phyloP scores from a whole-genome alignment of 441 rosid genomes.

The Adansonia gregorii region DNA sequence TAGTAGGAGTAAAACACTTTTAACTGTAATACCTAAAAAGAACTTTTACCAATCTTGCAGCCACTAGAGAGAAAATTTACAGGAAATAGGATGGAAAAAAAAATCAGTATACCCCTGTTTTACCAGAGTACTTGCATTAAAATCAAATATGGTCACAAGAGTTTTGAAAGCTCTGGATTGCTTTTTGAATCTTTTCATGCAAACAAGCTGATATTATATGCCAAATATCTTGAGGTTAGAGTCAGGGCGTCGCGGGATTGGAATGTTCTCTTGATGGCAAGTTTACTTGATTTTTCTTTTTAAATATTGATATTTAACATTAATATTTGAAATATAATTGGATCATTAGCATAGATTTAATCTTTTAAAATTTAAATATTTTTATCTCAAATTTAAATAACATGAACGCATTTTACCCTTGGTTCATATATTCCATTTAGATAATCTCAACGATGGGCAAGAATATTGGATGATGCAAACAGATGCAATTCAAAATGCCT shows the following conservation, averaged over 20 bases:
- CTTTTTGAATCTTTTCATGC: neutral
- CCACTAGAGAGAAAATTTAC: neutral
- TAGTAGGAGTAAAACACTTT: too few species aligned
- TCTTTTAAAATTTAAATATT: too few species aligned
- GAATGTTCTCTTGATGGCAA: neutral
- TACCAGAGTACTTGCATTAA: neutral
- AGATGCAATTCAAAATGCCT: neutral
- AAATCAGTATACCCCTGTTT: neutral
- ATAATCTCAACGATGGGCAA: neutral
- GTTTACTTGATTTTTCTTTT: too few species aligned
- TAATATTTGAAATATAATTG: too few species aligned
- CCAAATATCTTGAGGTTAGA: neutral
- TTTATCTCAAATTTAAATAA: too few species aligned
- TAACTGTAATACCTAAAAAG: too few species aligned
- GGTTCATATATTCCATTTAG: neutral
- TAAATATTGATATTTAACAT: too few species aligned
- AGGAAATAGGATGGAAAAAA: neutral
- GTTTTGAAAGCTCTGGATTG: neutral
- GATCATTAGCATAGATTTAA: too few species aligned
- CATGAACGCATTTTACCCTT: too few species aligned
- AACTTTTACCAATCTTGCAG: neutral
- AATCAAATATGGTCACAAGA: neutral
- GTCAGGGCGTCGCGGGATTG: neutral
- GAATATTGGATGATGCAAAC: neutral
- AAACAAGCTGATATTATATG: neutral